A percentile compares a stretch with the other conserved stretches of the same genome.
Conservation (phyloP, 2,329 filamentous ascomycete genomes). For the Beauveria brongniartii region DNA sequence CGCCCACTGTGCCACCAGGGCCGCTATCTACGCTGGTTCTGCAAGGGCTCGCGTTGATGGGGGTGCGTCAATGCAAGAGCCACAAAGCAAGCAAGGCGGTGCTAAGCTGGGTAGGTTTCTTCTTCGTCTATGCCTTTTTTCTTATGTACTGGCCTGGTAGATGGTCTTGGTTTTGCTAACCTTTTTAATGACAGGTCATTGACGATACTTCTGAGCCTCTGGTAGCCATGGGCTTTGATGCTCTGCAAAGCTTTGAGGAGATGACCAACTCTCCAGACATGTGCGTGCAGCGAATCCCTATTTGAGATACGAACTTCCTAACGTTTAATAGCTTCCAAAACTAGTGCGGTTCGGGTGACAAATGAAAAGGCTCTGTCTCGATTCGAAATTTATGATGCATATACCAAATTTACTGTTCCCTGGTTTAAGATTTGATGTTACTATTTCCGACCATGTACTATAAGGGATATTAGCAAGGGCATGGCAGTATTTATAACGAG, state of each 20-base stretch:
- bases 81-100: conserved; percentile 66
- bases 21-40: conserved; percentile 61
- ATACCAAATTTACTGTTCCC: neutral
- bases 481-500: neutral
- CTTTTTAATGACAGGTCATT: conserved; percentile 42
- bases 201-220: conserved; percentile 69
- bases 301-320: neutral
- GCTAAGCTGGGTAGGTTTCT: conserved; percentile 65
- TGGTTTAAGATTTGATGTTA: neutral
- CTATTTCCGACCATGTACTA: neutral
- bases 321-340: conserved; percentile 9
- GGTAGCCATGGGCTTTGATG: conserved; percentile 70
- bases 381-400: neutral
- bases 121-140: neutral
- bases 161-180: conserved; percentile 14
- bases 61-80: conserved; percentile 72
- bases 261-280: conserved; percentile 55
- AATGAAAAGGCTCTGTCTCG: neutral
- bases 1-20: conserved; percentile 64
- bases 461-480: neutral
- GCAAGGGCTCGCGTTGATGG: conserved; percentile 73
- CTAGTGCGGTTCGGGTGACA: neutral
- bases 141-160: neutral
- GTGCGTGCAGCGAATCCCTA: conserved; percentile 25
- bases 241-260: conserved; percentile 75